Evolutionary conservation across 371 early-diverging fungal genomes (phyloP), one percentile per base, ranked within the genome.

Genomic region (Lichtheimia ramosa): DNA sequence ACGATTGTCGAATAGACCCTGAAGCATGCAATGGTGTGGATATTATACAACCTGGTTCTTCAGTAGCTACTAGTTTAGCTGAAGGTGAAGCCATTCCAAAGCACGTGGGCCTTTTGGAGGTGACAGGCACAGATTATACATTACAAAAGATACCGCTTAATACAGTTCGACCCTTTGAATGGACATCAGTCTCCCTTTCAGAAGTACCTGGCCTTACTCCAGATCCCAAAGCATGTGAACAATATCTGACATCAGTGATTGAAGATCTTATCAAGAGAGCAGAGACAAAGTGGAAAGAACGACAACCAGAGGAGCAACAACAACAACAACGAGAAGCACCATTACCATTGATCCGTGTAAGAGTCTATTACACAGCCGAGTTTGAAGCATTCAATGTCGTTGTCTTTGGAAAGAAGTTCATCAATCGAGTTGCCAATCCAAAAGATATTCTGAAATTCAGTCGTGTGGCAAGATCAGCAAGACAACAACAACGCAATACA

Each of bases 21-120:
- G 81, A 85, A 51, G 74, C 74, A 39, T 61, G 77, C 23, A 75
- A 84, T 48, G 82, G 83, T 12, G 94, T 95, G 65, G 83, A 89
- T 52, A 83, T 98, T 5, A 87, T 89, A 1, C 99, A 99, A 68
- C 96, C 97, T 0, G 99, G 99, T 0, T 96, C 97, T 0, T 96
- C 98, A 0, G 91, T 99, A 3, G 96, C 98, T 0, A 99, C 99
- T 0, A 90, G 94, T 58, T 71, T 99, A n/a, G 85, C 88, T 24
- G 85, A 89, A 58, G 97, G 95, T 7, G 99, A 99, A 71, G 81
- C 94, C 1, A 70, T 73, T 15, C 80, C 88, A 15, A 99, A 99
- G 81, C 89, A 87, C 39, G 87, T 95, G 15, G 96, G 86, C 1
- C 68, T 96, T 21, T 65, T 97, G 40, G 74, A 73, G 25, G 84